phyloP scores from a whole-genome alignment of 257 asterid genomes.

The Fraxinus anomala region DNA sequence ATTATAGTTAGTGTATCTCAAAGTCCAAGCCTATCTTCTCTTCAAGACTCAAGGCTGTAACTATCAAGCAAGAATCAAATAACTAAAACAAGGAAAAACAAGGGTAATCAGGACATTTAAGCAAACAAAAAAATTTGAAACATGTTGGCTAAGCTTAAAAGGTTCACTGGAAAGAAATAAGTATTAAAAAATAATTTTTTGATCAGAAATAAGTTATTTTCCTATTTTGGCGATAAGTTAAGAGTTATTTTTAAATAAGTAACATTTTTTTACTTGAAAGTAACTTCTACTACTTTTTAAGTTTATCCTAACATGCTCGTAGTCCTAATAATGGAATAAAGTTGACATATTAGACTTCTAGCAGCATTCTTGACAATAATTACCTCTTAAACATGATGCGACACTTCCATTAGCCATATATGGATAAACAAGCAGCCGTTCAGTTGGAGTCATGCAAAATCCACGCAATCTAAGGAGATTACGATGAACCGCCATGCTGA shows the following conservation, averaged over 20 bases:
- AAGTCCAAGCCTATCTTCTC: neutral
- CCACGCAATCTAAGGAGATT: slow-evolving; percentile 60
- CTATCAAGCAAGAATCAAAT: neutral
- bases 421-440: slow-evolving; percentile 58
- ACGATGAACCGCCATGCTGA: slow-evolving; percentile 65
- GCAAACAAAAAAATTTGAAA: neutral
- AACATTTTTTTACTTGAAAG: neutral
- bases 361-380: slow-evolving; percentile 1
- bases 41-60: neutral
- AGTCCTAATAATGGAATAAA: neutral
- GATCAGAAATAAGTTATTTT: neutral
- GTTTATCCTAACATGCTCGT: neutral
- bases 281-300: neutral
- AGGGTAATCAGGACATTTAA: neutral
- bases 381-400: slow-evolving; percentile 65
- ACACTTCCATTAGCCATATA: slow-evolving; percentile 67
- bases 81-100: neutral
- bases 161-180: neutral
- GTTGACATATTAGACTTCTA: neutral
- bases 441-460: slow-evolving; percentile 62
- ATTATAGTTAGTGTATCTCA: neutral
- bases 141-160: neutral
- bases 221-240: neutral
- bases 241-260: no score
- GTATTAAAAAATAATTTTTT: no score